Evolutionary conservation across 768 basidiomycete genomes (phyloP).

Genomic region (Chiua virens): DNA sequence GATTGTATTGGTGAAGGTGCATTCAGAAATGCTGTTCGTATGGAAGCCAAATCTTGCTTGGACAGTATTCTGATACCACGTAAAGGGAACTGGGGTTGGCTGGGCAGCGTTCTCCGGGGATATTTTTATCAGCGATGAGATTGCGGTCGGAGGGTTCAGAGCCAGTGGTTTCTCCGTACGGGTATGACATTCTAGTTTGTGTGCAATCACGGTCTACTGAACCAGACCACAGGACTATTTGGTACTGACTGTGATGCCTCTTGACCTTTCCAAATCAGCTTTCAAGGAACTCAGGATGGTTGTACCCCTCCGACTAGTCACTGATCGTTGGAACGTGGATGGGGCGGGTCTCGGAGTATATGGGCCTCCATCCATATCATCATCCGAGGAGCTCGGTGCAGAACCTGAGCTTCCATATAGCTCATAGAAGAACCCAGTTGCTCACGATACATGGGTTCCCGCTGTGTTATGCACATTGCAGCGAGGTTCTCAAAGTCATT

Average conservation of each 20-base stretch:
- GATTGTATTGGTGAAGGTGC: constrained; percentile 64
- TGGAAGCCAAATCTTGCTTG: background rate
- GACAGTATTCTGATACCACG: constrained; percentile 2
- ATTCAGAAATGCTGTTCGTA: constrained; percentile 56
- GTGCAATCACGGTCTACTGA: background rate
- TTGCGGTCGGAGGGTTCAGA: constrained; percentile 62
- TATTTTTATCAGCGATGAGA: constrained; percentile 46
- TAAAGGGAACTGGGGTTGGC: constrained; percentile 61
- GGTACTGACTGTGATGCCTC: constrained; percentile 58
- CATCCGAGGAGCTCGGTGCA: constrained; percentile 26
- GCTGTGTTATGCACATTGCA: too few species aligned
- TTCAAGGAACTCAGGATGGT: constrained; percentile 61
- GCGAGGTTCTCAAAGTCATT: too few species aligned
- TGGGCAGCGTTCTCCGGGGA: constrained; percentile 66
- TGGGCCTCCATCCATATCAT: constrained; percentile 14
- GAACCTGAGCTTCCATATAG: constrained; percentile 10
- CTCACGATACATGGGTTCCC: too few species aligned
- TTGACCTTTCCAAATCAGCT: constrained; percentile 51
- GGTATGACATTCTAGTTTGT: constrained; percentile 37
- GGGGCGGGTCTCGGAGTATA: constrained; percentile 18
- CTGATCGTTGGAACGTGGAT: constrained; percentile 55
- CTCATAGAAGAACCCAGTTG: background rate
- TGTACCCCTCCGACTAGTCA: constrained; percentile 64
- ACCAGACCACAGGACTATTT: constrained; percentile 57
- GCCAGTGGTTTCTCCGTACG: constrained; percentile 64